These are phyloP conservation scores for Kwoniella europaea DNA, from an alignment of 768 basidiomycete species.

Conservation along the genomic window DNA sequence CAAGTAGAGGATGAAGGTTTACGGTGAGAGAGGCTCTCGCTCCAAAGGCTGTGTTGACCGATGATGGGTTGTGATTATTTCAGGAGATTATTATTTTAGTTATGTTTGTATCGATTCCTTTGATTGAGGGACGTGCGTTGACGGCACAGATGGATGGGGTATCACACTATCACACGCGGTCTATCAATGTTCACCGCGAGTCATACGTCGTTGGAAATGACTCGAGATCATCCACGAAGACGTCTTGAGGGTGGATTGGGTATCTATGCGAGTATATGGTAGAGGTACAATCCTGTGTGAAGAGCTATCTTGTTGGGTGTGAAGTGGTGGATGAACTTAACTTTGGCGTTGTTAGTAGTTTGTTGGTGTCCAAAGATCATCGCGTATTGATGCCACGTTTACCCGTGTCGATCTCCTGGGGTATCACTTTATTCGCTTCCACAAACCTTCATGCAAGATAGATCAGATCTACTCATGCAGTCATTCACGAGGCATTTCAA, in stretches of 20 bases:
- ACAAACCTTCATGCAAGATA: neutral
- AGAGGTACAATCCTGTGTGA: neutral
- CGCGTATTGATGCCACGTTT: slow-evolving; percentile 10
- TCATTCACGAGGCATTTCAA: neutral
- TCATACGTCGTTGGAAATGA: too few species aligned
- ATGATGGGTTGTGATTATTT: neutral
- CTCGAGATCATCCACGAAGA: too few species aligned
- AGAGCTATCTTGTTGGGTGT: neutral
- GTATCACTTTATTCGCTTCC: neutral
- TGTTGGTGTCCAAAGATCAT: too few species aligned
- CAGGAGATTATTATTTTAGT: neutral
- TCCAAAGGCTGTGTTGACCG: neutral
- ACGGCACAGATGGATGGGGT: neutral
- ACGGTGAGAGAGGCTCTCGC: neutral
- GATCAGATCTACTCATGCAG: neutral
- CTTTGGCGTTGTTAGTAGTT: too few species aligned
- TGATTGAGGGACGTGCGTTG: slow-evolving; percentile 2
- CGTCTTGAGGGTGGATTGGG: too few species aligned
- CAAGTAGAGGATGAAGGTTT: neutral
- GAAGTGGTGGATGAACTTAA: neutral
- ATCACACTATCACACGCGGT: neutral
- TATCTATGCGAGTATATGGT: neutral
- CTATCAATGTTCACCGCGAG: too few species aligned
- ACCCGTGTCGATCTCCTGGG: neutral
- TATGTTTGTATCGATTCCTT: neutral